phyloP scores from a whole-genome alignment of 345 rosid species.

The Schrenkiella parvula region DNA sequence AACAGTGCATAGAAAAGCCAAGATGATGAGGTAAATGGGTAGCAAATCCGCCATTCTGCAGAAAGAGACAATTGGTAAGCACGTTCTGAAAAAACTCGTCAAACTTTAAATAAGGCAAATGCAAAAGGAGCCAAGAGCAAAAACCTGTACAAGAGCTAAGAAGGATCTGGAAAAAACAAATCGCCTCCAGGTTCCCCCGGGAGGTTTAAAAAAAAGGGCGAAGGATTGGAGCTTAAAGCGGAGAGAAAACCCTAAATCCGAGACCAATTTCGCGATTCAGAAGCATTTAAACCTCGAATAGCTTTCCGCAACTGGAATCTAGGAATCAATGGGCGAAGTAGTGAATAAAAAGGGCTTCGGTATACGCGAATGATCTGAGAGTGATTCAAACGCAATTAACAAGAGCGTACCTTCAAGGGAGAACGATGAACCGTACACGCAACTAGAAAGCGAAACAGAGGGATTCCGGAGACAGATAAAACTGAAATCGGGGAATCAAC shows the following conservation, averaged over 20 bases:
- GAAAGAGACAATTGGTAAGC: neutral
- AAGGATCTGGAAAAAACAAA: neutral
- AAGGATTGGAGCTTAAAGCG: neutral
- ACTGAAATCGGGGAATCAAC: constrained; percentile 2
- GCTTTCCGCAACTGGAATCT: neutral
- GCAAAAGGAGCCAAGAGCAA: constrained; percentile 1
- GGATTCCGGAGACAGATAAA: neutral
- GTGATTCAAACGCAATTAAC: neutral
- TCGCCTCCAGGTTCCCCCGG: neutral
- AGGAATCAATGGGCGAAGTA: neutral
- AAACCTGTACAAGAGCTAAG: constrained; percentile 13
- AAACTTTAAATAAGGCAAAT: neutral
- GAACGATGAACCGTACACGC: constrained; percentile 12
- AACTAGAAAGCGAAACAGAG: neutral
- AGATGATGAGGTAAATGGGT: constrained; percentile 43
- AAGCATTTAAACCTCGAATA: neutral
- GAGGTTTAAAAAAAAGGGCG: neutral
- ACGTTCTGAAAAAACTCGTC: neutral
- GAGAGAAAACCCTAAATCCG: constrained; percentile 9
- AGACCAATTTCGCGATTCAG: neutral
- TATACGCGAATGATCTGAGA: constrained; percentile 1
- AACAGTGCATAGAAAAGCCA: constrained; percentile 65
- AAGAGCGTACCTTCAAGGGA: constrained; percentile 10
- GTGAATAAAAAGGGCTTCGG: neutral
- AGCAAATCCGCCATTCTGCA: constrained; percentile 53